Evolutionary conservation across 148 eudicot species (phyloP).

Genomic region (Camellia japonica): DNA sequence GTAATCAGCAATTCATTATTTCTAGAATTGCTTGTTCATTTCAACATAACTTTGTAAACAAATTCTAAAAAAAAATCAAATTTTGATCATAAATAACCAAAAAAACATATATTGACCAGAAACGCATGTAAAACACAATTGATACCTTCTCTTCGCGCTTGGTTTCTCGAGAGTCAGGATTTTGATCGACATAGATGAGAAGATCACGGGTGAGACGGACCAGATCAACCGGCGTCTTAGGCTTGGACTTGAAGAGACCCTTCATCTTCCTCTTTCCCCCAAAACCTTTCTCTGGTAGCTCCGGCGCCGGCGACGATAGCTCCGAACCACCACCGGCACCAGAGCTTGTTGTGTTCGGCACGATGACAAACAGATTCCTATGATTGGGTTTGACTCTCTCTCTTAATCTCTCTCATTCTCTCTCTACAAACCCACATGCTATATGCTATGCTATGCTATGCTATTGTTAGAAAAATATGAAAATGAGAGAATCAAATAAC

Average conservation of each 20-base stretch:
- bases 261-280: slow-evolving; percentile 48
- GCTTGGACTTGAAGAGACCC: slow-evolving; percentile 85
- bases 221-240: slow-evolving; percentile 75
- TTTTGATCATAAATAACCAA: not conserved
- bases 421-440: not conserved
- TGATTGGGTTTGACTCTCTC: not conserved
- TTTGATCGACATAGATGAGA: slow-evolving; percentile 47
- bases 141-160: slow-evolving; percentile 86
- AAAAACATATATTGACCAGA: not conserved
- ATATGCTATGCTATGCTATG: not conserved
- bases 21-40: not conserved
- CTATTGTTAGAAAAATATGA: not conserved
- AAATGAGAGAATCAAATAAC: not conserved
- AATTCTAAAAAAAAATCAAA: not conserved
- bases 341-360: slow-evolving; percentile 1
- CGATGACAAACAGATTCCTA: slow-evolving; percentile 16
- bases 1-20: not conserved
- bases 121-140: not conserved
- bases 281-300: slow-evolving; percentile 14
- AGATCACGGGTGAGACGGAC: slow-evolving; percentile 81
- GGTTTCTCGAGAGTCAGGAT: slow-evolving; percentile 43
- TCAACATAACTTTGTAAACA: not conserved
- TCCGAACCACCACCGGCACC: slow-evolving; percentile 14
- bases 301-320: slow-evolving; percentile 13
- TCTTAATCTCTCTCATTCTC: not conserved